Evolutionary conservation across 805 yeast genomes (phyloP).

Genomic region (Candida hispaniensis): DNA sequence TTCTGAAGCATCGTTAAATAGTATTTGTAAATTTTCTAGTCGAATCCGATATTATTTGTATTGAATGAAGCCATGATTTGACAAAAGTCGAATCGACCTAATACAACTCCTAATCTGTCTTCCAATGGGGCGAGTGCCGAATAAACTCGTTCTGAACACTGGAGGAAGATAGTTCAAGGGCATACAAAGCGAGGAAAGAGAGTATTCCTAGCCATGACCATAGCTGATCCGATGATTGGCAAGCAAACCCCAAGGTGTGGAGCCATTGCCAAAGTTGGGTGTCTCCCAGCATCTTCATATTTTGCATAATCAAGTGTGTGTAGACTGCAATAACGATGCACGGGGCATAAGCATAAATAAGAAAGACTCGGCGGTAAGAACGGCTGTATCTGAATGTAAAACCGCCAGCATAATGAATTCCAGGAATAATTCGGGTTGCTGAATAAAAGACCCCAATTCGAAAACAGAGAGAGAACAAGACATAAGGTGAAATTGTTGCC

Average conservation of each 20-base stretch:
- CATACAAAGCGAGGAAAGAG: conserved; percentile 66
- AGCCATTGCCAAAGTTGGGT: conserved; percentile 3
- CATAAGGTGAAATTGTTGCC: conserved; percentile 66
- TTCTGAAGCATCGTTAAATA: background rate
- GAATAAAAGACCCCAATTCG: conserved; percentile 77
- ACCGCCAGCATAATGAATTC: conserved; percentile 32
- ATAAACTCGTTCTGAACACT: conserved; percentile 19
- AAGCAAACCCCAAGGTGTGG: conserved; percentile 16
- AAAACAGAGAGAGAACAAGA: conserved; percentile 70
- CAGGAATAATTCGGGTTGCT: conserved; percentile 89
- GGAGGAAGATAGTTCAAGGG: conserved; percentile 51
- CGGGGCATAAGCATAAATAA: conserved; percentile 83
- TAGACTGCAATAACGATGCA: conserved; percentile 91
- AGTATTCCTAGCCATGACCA: conserved; percentile 96
- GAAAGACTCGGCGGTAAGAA: conserved; percentile 19
- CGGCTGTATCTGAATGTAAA: conserved; percentile 14
- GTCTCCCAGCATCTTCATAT: conserved; percentile 53
- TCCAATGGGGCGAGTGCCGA: conserved; percentile 15
- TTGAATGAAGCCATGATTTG: too few relatives aligned
- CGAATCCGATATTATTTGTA: background rate
- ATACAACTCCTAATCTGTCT: conserved; percentile 8
- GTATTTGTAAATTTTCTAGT: background rate
- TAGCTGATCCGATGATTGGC: conserved; percentile 63
- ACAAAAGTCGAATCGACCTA: too few relatives aligned
- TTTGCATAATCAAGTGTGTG: conserved; percentile 86